phyloP scores from a whole-genome alignment of 108 stramenopile genomes.

The Asterionellopsis glacialis region DNA sequence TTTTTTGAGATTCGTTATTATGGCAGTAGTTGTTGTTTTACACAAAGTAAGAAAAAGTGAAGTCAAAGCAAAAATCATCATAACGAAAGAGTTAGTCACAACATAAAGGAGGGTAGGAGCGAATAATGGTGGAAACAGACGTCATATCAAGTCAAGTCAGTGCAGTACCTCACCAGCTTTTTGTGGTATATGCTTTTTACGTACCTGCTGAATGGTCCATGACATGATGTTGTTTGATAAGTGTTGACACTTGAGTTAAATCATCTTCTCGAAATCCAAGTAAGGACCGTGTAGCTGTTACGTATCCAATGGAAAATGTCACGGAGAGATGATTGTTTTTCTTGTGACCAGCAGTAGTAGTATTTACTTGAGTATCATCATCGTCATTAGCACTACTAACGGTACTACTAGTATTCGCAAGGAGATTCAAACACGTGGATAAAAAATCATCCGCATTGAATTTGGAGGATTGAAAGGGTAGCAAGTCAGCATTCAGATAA shows the following conservation, averaged over 20 bases:
- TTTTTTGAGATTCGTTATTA: neutral
- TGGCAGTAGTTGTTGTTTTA: neutral
- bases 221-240: neutral
- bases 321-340: neutral
- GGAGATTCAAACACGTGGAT: neutral
- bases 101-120: neutral
- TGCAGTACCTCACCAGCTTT: no score
- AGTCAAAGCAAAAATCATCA: neutral
- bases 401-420: no score
- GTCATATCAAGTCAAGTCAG: no score
- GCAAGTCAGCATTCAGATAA: slow-evolving; percentile 50
- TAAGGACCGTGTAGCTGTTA: neutral
- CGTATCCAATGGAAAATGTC: neutral
- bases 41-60: no score
- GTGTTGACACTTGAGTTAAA: neutral
- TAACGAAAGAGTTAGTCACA: neutral
- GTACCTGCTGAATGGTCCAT: slow-evolving; percentile 3
- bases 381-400: neutral
- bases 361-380: no score
- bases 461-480: slow-evolving; percentile 15
- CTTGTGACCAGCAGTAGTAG: no score
- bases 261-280: neutral
- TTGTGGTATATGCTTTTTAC: neutral
- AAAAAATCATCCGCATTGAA: neutral
- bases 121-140: neutral